These are phyloP conservation scores for Microbotryum scabiosae DNA, from an alignment of 1,284 basidiomycete species.

Conservation along the genomic window DNA sequence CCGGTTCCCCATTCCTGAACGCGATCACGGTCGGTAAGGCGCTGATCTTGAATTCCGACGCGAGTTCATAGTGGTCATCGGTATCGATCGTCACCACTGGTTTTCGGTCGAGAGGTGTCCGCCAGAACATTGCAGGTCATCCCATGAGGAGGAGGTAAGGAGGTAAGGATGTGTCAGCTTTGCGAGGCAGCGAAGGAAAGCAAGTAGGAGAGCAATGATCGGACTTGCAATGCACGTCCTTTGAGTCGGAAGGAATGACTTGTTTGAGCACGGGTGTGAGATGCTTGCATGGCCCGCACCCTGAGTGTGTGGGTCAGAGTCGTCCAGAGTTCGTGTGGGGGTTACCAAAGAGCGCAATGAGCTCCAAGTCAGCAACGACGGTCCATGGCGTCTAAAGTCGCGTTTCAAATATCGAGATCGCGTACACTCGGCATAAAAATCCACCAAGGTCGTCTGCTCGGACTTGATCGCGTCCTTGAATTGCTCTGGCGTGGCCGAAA, in stretches of 20 bases:
- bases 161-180: not conserved
- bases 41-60: conserved; percentile 21
- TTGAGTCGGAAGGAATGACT: conserved; percentile 13
- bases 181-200: not conserved
- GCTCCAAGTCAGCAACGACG: no score
- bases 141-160: not conserved
- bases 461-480: conserved; percentile 20
- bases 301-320: conserved; percentile 8
- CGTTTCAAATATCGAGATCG: no score
- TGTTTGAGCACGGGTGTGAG: conserved; percentile 23
- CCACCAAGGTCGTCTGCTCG: conserved; percentile 13
- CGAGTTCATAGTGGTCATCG: conserved; percentile 18
- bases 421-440: conserved; percentile 28
- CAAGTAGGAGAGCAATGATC: no score
- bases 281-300: conserved; percentile 28
- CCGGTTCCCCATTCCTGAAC: conserved; percentile 21
- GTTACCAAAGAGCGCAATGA: no score
- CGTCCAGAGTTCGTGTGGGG: no score
- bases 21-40: conserved; percentile 28
- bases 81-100: conserved; percentile 23
- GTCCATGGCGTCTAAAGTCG: no score
- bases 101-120: not conserved
- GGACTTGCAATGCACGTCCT: conserved; percentile 12
- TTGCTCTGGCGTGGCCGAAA: conserved; percentile 10
- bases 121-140: not conserved